phyloP scores from a whole-genome alignment of 1,139 yeast species.

The Zhuliangozyma blackwelliae region DNA sequence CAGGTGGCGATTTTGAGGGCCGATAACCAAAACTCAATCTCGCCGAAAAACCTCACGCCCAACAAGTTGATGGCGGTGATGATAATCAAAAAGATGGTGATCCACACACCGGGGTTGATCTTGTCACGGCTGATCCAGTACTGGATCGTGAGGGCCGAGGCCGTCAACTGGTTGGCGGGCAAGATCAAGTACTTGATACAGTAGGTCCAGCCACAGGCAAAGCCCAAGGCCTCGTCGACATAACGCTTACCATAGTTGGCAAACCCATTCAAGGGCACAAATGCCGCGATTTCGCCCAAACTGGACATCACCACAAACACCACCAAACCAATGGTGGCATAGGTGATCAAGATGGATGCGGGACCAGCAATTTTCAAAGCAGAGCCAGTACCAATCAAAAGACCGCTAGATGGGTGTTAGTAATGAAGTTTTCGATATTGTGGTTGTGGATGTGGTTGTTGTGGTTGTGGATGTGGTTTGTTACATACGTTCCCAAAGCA shows the following conservation, averaged over 20 bases:
- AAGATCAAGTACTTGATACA: constrained; percentile 53
- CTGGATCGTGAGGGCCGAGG: constrained; percentile 57
- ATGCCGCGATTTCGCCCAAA: constrained; percentile 74
- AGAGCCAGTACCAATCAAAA: constrained; percentile 66
- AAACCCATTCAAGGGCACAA: constrained; percentile 67
- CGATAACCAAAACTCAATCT: constrained; percentile 66
- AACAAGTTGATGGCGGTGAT: constrained; percentile 52
- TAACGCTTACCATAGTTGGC: constrained; percentile 67
- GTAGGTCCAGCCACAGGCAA: constrained; percentile 70
- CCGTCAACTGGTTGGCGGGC: constrained; percentile 60
- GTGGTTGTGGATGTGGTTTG: too few species aligned
- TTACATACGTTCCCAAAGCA: constrained; percentile 38
- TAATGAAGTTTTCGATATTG: constrained; percentile 24
- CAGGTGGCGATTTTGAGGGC: constrained; percentile 56
- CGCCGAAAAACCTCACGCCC: constrained; percentile 62
- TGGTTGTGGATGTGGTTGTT: too few species aligned
- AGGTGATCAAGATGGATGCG: constrained; percentile 59
- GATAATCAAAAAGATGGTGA: constrained; percentile 46
- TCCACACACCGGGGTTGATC: constrained; percentile 58
- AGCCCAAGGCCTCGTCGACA: constrained; percentile 67
- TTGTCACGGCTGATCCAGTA: constrained; percentile 51
- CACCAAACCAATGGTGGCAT: constrained; percentile 55
- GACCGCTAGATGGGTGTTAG: constrained; percentile 46
- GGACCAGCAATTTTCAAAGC: constrained; percentile 68
- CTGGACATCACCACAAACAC: constrained; percentile 70